Evolutionary conservation across 768 basidiomycete genomes (phyloP).

Genomic region (Termitomyces sp.): DNA sequence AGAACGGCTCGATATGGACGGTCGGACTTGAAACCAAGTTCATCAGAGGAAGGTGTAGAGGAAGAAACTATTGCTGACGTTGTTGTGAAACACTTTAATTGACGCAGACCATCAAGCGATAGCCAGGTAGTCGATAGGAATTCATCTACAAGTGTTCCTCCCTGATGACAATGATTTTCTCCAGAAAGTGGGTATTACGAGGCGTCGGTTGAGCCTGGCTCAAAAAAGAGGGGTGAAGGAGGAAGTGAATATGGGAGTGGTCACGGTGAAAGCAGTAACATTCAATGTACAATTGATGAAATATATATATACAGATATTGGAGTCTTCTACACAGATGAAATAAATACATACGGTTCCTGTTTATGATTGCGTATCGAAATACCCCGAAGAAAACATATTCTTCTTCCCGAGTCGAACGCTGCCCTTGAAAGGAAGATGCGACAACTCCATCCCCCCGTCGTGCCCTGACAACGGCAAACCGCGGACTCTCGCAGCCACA

Average conservation of each 20-base stretch:
- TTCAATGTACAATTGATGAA: neutral
- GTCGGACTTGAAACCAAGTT: conserved; percentile 36
- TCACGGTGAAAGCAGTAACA: neutral
- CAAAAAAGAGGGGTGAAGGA: too few relatives aligned
- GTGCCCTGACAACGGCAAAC: conserved; percentile 49
- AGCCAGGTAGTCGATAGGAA: too few relatives aligned
- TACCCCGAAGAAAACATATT: neutral
- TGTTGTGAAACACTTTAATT: conserved; percentile 47
- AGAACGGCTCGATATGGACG: conserved; percentile 54
- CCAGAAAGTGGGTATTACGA: too few relatives aligned
- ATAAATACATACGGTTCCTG: neutral
- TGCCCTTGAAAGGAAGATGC: conserved; percentile 67
- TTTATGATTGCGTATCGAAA: too few relatives aligned
- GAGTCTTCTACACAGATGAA: neutral
- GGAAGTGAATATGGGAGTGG: too few relatives aligned
- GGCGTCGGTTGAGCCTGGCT: too few relatives aligned
- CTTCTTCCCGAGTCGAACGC: conserved; percentile 65
- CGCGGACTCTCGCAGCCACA: conserved; percentile 57
- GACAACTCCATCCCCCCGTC: conserved; percentile 53
- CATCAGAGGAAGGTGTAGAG: conserved; percentile 31
- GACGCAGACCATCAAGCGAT: too few relatives aligned
- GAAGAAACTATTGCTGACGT: conserved; percentile 56
- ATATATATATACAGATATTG: neutral
- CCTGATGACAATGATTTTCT: too few relatives aligned
- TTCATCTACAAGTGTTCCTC: too few relatives aligned